Evolutionary conservation across 208 protist genomes (phyloP).

Genomic region (Crithidia brevicula): DNA sequence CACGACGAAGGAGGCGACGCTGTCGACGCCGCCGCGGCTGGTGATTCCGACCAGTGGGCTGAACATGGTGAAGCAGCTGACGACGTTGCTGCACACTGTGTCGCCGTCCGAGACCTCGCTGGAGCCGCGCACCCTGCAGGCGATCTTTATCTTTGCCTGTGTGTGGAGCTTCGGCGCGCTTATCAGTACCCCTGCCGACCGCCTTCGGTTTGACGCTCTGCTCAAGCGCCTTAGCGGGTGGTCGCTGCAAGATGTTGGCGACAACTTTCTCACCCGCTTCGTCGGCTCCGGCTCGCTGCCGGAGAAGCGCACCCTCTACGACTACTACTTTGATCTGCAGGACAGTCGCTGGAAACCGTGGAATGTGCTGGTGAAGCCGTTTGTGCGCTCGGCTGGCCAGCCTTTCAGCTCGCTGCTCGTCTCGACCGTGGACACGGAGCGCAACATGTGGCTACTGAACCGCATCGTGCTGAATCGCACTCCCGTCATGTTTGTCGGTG

Average conservation of each 20-base stretch:
- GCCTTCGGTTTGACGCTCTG: slow-evolving; percentile 94
- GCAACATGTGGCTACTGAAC: slow-evolving; percentile 97
- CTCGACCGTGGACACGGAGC: slow-evolving; percentile 98
- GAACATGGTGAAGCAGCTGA: slow-evolving; percentile 96
- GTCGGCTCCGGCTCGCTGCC: slow-evolving; percentile 91
- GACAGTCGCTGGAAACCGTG: slow-evolving; percentile 96
- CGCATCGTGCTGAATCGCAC: slow-evolving; percentile 90
- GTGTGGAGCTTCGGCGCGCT: slow-evolving; percentile 97
- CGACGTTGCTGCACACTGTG: slow-evolving; percentile 91
- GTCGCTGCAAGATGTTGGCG: slow-evolving; percentile 92
- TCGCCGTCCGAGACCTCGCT: slow-evolving; percentile 65
- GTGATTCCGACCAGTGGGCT: slow-evolving; percentile 90
- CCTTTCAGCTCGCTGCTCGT: slow-evolving; percentile 98
- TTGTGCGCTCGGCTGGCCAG: slow-evolving; percentile 78
- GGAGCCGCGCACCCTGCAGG: slow-evolving; percentile 94
- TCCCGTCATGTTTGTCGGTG: slow-evolving; percentile 97
- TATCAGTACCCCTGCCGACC: slow-evolving; percentile 77
- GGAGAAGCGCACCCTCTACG: slow-evolving; percentile 95
- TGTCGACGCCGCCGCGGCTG: slow-evolving; percentile 70
- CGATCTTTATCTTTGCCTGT: slow-evolving; percentile 95
- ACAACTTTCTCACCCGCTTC: slow-evolving; percentile 91
- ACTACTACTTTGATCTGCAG: slow-evolving; percentile 97
- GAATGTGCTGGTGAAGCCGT: slow-evolving; percentile 93
- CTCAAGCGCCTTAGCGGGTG: slow-evolving; percentile 94
- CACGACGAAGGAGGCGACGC: slow-evolving; percentile 71